A percentile compares a stretch with the other conserved stretches of the same genome.
phyloP scores from a whole-genome alignment of 345 rosid species.

The Aegle marmelos region DNA sequence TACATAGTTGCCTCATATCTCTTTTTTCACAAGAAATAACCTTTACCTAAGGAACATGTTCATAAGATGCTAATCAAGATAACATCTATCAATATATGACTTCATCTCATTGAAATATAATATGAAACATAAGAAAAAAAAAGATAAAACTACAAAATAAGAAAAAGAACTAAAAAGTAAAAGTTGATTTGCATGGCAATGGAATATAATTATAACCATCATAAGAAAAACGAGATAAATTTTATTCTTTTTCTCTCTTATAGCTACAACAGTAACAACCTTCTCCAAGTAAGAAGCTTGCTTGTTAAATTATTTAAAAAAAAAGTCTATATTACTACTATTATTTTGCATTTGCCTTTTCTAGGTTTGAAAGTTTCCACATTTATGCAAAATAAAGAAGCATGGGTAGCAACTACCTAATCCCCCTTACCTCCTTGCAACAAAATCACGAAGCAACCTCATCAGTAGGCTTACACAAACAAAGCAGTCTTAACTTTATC shows the following conservation, averaged over 20 bases:
- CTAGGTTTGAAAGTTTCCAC: constrained; percentile 24
- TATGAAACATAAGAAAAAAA: constrained; percentile 4
- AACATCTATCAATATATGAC: no score
- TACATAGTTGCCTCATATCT: no score
- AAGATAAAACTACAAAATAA: constrained; percentile 31
- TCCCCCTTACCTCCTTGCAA: constrained; percentile 59
- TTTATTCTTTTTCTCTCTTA: constrained; percentile 1
- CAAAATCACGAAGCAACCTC: no score
- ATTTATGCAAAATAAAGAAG: constrained; percentile 74
- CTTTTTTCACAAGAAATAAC: no score
- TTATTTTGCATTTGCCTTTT: constrained; percentile 15
- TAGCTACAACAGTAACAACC: constrained; percentile 24
- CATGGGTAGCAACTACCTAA: constrained; percentile 96
- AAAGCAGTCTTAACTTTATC: no score
- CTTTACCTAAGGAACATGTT: no score
- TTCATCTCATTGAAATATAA: no score
- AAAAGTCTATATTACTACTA: no score
- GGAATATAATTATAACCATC: constrained; percentile 35
- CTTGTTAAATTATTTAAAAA: no score
- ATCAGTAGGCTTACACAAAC: no score
- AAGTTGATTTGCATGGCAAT: constrained; percentile 28
- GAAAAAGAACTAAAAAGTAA: neutral
- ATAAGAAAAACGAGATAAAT: constrained; percentile 18
- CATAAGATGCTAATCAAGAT: no score
- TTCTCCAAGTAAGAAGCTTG: neutral